Conservation (phyloP, 1,284 basidiomycete species). For the Dichomitus squalens region DNA sequence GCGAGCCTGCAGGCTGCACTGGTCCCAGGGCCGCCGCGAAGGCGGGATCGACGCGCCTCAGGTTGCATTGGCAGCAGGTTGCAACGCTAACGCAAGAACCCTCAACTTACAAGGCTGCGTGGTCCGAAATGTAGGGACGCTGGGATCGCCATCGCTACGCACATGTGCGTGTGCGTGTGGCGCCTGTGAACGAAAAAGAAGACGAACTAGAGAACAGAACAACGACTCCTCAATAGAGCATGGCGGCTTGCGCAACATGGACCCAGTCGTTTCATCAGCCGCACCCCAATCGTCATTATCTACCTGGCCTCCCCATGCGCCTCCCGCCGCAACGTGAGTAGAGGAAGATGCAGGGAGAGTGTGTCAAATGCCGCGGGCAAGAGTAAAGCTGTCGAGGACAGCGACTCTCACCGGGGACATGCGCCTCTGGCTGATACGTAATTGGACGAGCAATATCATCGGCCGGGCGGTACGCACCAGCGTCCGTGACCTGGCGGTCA, state of each 20-base stretch:
- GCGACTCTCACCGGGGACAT: conserved; percentile 10
- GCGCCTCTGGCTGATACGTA: conserved; percentile 16
- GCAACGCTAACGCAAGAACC: conserved; percentile 1
- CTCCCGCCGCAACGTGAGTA: not conserved
- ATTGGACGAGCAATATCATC: conserved; percentile 16
- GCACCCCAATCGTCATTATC: conserved; percentile 5
- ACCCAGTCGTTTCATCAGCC: conserved; percentile 5
- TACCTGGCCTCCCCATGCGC: not conserved
- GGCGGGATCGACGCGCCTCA: conserved; percentile 8
- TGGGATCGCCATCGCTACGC: conserved; percentile 20
- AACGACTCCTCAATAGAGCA: conserved; percentile 19
- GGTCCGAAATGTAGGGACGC: conserved; percentile 1
- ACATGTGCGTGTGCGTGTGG: not conserved
- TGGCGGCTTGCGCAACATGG: conserved; percentile 13
- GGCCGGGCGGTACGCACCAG: conserved; percentile 12
- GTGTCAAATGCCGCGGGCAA: not conserved
- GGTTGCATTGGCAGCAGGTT: not conserved
- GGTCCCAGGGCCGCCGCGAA: not conserved
- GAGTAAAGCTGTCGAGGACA: not conserved
- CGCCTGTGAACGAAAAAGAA: conserved; percentile 8
- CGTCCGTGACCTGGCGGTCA: conserved; percentile 16
- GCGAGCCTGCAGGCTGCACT: not conserved
- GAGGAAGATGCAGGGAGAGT: not conserved
- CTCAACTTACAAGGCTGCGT: conserved; percentile 19
- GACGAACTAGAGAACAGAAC: conserved; percentile 13